phyloP scores from a whole-genome alignment of 345 rosid genomes.

The Eucalyptus rudis region DNA sequence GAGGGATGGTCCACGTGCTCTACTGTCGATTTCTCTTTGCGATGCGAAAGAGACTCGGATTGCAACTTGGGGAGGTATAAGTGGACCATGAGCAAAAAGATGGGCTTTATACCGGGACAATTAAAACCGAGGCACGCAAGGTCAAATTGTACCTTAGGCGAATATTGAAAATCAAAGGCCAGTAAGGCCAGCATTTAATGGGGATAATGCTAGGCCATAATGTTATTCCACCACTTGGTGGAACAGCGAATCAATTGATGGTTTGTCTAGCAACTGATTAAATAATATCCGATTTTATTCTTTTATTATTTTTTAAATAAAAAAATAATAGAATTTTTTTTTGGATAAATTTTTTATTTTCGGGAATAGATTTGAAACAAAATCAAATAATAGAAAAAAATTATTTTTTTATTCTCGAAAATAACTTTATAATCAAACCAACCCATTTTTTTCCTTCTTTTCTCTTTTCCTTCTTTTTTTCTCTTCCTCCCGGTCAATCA shows the following conservation, averaged over 20 bases:
- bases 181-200: background rate
- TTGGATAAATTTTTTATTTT: too few species aligned
- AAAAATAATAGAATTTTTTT: rapidly evolving
- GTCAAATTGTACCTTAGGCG: background rate
- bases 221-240: background rate
- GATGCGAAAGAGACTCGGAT: too few species aligned
- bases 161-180: background rate
- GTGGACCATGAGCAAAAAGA: too few species aligned
- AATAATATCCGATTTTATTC: too few species aligned
- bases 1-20: too few species aligned
- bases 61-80: too few species aligned
- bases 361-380: rapidly evolving
- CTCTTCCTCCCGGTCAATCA: rapidly evolving
- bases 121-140: too few species aligned
- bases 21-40: too few species aligned
- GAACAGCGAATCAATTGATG: background rate
- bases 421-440: too few species aligned
- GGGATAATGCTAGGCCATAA: background rate
- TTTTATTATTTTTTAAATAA: rapidly evolving
- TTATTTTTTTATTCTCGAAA: too few species aligned
- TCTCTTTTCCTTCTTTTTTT: rapidly evolving
- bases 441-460: too few species aligned
- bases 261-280: rapidly evolving
- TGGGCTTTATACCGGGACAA: too few species aligned
- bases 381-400: rapidly evolving